Evolutionary conservation across 306 rosid genomes (phyloP).

Genomic region (Biancaea sappan): DNA sequence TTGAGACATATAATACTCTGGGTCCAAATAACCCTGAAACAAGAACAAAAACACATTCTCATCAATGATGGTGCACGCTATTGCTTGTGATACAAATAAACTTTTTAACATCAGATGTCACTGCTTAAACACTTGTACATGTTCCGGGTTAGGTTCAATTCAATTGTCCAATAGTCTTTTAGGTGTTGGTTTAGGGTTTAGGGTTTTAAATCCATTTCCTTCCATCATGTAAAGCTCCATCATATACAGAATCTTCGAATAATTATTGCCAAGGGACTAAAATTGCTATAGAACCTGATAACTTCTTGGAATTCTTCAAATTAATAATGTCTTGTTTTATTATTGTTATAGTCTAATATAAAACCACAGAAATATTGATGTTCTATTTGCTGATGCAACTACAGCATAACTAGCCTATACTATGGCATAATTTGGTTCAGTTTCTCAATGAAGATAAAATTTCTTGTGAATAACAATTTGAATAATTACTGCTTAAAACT

Average conservation of each 20-base stretch:
- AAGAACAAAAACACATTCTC: conserved; percentile 17
- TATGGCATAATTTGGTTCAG: background rate
- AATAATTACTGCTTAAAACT: background rate
- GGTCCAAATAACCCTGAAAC: conserved; percentile 65
- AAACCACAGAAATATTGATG: background rate
- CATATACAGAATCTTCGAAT: background rate
- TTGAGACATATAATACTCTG: conserved; percentile 42
- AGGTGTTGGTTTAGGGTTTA: too few relatives aligned
- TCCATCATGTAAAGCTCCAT: background rate
- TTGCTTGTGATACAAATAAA: background rate
- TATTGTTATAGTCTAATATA: background rate
- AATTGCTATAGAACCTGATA: background rate
- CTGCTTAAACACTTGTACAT: background rate
- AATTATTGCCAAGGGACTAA: background rate
- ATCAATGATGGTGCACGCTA: background rate
- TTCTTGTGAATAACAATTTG: background rate
- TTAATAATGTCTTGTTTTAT: background rate
- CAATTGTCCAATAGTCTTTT: too few relatives aligned
- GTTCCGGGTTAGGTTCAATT: too few relatives aligned
- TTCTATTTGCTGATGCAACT: background rate
- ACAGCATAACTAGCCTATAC: background rate
- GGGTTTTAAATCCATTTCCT: background rate
- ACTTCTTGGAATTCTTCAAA: background rate
- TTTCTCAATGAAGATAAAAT: background rate
- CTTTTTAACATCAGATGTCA: background rate